Evolutionary conservation across 176 grass and related monocot species (phyloP), one percentile per base, ranked within the genome.

Genomic region (Phragmites australis): DNA sequence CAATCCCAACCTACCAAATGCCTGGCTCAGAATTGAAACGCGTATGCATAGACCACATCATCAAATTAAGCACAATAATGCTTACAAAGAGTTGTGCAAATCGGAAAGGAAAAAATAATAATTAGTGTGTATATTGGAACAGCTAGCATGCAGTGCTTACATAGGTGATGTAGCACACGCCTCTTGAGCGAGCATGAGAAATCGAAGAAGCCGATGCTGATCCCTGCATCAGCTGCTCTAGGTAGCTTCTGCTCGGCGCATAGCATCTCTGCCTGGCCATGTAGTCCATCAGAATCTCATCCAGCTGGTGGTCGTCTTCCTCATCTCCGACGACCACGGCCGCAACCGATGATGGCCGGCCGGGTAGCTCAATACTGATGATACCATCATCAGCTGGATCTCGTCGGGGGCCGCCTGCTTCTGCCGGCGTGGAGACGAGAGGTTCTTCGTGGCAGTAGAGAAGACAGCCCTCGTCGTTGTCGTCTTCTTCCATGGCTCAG

Each of bases 361-460:
- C 41, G 41, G 12, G 5, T 37, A 37, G 34, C 34, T 2, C 34
- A 37, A 2, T n/a, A n/a, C n/a, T 53, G 19, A 6, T 29, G 3
- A 3, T 10, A 37, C 34, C n/a, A 39, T 13, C 30, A 41, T 13
- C 64, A 11, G 57, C 47, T 37, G 34, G 34, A 16, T 37, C 34
- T 37, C 34, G 3, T 37, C 34, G 34, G 3, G 34, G 34, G 34
- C 2, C 22, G 1, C 6, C 46, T 1, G 30, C 34, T 9, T 16
- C 18, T 32, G 22, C 19, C 41, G 70, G 77, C 11, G 80, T 80
- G 6, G 77, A 56, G 71, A 62, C 37, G 21, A 90, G 76, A 43
- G 85, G 88, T 39, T 84, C 85, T 56, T 94, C 92, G 81, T 94
- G 53, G 65, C 88, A 94, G 69, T 88, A 79, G 51, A 94, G 91